phyloP scores from a whole-genome alignment of 164 flowering plant genomes.

The Umbellularia californica region DNA sequence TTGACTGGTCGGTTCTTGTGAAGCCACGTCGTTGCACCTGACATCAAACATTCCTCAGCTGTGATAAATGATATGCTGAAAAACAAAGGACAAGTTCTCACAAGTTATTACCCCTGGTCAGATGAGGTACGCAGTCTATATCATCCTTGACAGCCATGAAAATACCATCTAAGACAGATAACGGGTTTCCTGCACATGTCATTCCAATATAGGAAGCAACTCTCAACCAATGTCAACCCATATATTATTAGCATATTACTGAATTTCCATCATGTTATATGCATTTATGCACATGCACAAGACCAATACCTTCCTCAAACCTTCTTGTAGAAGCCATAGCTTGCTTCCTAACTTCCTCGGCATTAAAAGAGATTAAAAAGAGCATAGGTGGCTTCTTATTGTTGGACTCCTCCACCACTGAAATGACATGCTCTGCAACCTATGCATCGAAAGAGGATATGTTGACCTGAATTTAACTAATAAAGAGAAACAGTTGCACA shows the following conservation, averaged over 20 bases:
- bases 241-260: neutral
- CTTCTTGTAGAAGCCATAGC: conserved; percentile 88
- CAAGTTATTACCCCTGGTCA: conserved; percentile 47
- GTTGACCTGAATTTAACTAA: conserved; percentile 2
- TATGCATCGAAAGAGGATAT: conserved; percentile 23
- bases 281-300: neutral
- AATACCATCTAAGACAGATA: conserved; percentile 87
- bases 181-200: conserved; percentile 56
- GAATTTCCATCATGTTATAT: neutral
- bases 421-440: conserved; percentile 83
- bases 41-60: conserved; percentile 8
- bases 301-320: conserved; percentile 74
- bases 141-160: conserved; percentile 96
- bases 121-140: conserved; percentile 80
- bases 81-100: neutral
- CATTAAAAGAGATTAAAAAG: conserved; percentile 59
- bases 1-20: conserved; percentile 65
- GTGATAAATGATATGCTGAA: neutral
- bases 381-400: conserved; percentile 56
- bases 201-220: neutral
- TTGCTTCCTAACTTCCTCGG: conserved; percentile 75
- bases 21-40: conserved; percentile 86
- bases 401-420: conserved; percentile 57
- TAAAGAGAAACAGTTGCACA: neutral
- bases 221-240: neutral